A percentile compares a stretch with the other conserved stretches of the same genome.
Conservation (phyloP, 306 rosid genomes). For the Luffa aegyptiaca region DNA sequence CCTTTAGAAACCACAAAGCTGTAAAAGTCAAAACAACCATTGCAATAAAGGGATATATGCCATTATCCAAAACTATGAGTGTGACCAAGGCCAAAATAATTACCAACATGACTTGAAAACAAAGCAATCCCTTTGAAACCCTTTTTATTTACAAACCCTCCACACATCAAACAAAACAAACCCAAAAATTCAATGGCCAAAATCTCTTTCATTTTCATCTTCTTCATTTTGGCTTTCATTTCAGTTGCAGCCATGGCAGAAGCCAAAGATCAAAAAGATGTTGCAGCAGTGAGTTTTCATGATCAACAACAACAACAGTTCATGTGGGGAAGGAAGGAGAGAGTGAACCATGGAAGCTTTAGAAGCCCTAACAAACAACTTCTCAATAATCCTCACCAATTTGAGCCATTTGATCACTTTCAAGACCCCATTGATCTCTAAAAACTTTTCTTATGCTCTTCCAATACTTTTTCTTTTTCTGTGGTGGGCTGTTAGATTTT, state of each 20-base stretch:
- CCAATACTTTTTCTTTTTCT: neutral
- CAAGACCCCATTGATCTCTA: neutral
- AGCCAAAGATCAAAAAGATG: neutral
- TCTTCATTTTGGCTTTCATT: neutral
- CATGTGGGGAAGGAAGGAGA: conserved; percentile 5
- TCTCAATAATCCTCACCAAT: neutral
- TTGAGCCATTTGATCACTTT: neutral
- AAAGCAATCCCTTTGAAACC: neutral
- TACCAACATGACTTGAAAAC: conserved; percentile 6
- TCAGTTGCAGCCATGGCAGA: neutral
- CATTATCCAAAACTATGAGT: neutral
- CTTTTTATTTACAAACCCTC: neutral
- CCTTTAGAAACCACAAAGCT: neutral
- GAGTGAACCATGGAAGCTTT: conserved; percentile 7
- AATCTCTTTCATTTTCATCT: neutral
- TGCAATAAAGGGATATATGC: neutral
- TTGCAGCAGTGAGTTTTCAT: neutral
- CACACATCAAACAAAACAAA: neutral
- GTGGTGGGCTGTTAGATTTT: neutral
- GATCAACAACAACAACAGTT: neutral
- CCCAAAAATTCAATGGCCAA: neutral
- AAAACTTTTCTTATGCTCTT: neutral
- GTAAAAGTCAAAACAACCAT: neutral
- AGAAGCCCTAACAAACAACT: conserved; percentile 3
- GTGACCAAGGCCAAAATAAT: neutral